Evolutionary conservation across 345 rosid genomes (phyloP), one percentile per base, ranked within the genome.

Genomic region (Acer campestre): DNA sequence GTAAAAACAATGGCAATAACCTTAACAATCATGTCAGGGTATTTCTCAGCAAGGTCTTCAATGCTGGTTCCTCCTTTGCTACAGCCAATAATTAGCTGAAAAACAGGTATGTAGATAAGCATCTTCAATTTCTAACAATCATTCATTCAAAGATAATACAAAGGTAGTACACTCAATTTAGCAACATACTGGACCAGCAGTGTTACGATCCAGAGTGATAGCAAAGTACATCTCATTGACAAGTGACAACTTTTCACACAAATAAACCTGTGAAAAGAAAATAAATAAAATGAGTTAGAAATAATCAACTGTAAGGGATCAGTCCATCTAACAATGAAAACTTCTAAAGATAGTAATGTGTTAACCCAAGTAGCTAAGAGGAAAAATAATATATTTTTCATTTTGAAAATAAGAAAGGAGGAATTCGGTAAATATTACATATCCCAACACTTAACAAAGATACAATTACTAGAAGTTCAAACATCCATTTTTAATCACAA

Each of bases 191-290:
- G 98, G 99, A 56, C 98, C 98, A 85, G 98, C 95, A 85, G 97
- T 85, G 74, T 85, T 88, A 75, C 98, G 95, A 88, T 97, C 99
- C 55, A 97, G 90, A 79, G 94, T 92, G 69, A 97, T 94, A 82
- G 98, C 97, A 68, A 97, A 94, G 89, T 97, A 97, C 98, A 94
- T 97, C 95, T 97, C 99, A 78, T 97, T 94, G 82, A 89, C 89
- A 40, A 97, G 95, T 18, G 98, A 93, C 80, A 97, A 68, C 85
- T 97, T 97, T 79, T 97, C 87, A 80, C 98, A 94, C 82, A 97
- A 79, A 86, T 94, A 97, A 80, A 97, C 98, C 99, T 97, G 96
- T 77, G 64, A 61, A 42, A 76, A 64, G 29, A 77, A 79, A 79
- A 49, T 42, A 67, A 55, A 62, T 71, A 25, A 62, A 64, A 42